Conservation (phyloP, 2,329 filamentous ascomycete species). For the Fusarium zealandicum region DNA sequence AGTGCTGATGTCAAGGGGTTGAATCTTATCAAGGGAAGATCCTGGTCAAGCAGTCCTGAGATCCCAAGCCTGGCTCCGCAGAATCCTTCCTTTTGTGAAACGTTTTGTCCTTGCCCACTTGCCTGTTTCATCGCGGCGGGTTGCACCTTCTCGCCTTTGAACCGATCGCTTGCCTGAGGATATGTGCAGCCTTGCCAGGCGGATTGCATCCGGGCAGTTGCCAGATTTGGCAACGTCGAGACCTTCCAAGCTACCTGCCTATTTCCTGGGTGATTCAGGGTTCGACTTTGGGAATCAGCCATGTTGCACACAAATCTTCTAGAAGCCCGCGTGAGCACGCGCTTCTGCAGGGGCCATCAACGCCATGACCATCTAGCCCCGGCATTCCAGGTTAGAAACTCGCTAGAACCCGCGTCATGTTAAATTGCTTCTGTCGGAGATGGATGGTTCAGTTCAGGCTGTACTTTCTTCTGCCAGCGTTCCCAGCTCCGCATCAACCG, state of each 20-base stretch:
- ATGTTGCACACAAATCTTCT: slow-evolving; percentile 16
- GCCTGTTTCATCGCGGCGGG: slow-evolving; percentile 36
- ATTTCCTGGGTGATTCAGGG: not conserved
- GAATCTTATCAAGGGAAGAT: slow-evolving; percentile 11
- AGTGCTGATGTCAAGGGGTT: slow-evolving; percentile 10
- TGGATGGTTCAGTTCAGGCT: slow-evolving; percentile 1
- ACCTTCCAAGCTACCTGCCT: not conserved
- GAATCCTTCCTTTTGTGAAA: slow-evolving; percentile 38
- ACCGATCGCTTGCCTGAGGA: not conserved
- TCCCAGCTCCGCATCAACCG: slow-evolving; percentile 19
- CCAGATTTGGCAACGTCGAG: not conserved
- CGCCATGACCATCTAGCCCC: slow-evolving; percentile 38
- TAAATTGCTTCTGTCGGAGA: slow-evolving; percentile 31
- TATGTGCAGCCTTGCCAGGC: slow-evolving; percentile 18
- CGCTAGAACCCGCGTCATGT: slow-evolving; percentile 38
- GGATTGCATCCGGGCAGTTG: not conserved
- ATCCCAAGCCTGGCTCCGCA: no score
- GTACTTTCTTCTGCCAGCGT: slow-evolving; percentile 9
- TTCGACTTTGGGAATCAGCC: not conserved
- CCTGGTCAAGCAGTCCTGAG: slow-evolving; percentile 1
- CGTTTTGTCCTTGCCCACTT: slow-evolving; percentile 34
- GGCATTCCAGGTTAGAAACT: slow-evolving; percentile 40
- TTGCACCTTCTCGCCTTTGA: slow-evolving; percentile 3
- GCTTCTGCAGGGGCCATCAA: slow-evolving; percentile 29
- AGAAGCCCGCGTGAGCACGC: slow-evolving; percentile 29